Conservation (phyloP, 345 rosid genomes). For the Mallotus nudiflorus region DNA sequence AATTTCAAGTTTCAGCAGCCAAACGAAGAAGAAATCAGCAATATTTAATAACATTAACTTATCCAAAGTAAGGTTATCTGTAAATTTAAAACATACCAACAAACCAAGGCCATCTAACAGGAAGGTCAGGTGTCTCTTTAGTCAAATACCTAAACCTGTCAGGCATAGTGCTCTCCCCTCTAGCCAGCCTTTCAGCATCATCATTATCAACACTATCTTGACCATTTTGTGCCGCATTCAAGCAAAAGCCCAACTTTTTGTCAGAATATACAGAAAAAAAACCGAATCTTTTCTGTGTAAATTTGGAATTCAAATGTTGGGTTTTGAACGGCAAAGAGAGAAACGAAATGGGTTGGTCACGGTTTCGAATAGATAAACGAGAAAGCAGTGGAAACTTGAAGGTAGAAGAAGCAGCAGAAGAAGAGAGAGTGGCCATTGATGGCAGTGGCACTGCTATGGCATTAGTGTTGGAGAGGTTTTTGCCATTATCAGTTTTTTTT, state of each 20-base stretch:
- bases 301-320: conserved; percentile 7
- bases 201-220: conserved; percentile 28
- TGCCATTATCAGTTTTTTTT: conserved; percentile 1
- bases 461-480: background rate
- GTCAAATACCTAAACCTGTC: conserved; percentile 83
- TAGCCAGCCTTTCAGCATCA: conserved; percentile 54
- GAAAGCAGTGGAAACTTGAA: conserved; percentile 19
- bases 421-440: conserved; percentile 19
- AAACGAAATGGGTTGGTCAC: conserved; percentile 6
- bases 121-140: conserved; percentile 72
- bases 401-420: conserved; percentile 12
- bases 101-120: conserved; percentile 79
- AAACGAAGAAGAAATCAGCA: too few species aligned
- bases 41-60: too few species aligned
- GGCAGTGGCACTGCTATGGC: conserved; percentile 22
- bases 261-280: conserved; percentile 13
- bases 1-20: background rate
- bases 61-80: background rate
- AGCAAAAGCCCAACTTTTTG: conserved; percentile 25
- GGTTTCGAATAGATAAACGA: conserved; percentile 10
- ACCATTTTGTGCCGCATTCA: conserved; percentile 35
- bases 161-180: conserved; percentile 81
- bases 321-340: conserved; percentile 6
- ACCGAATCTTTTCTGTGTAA: conserved; percentile 12
- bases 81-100: conserved; percentile 49